Percentiles rank a stretch among this genome's conserved stretches.
Conservation (phyloP, 2,329 filamentous ascomycete species). For the Claviceps paspali region DNA sequence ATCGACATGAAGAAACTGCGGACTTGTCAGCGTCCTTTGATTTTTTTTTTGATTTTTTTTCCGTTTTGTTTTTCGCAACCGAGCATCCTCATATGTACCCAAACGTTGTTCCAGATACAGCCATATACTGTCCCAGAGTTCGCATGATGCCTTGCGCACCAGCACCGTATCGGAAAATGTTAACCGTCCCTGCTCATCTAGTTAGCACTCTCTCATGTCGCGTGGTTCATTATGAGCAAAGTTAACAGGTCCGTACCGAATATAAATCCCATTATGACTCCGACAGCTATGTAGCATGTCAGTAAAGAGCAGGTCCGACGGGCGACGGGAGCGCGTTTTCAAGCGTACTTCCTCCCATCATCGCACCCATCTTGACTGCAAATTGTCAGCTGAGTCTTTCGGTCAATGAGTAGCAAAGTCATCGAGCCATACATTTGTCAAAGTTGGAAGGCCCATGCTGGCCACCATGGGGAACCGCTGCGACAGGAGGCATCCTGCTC, state of each 20-base stretch:
- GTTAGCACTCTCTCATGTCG: background rate
- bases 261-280: constrained; percentile 93
- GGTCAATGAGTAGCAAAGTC: background rate
- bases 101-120: constrained; percentile 86
- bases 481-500: constrained; percentile 24
- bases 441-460: constrained; percentile 34
- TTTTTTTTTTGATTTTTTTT: background rate
- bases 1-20: constrained; percentile 90
- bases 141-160: constrained; percentile 88
- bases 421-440: constrained; percentile 34
- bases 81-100: constrained; percentile 46
- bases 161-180: constrained; percentile 89
- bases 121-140: constrained; percentile 92
- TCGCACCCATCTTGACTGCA: constrained; percentile 72
- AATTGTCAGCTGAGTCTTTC: constrained; percentile 1
- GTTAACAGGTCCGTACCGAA: constrained; percentile 47
- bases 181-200: constrained; percentile 64
- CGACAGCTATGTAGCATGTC: constrained; percentile 56
- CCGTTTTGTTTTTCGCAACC: too few species aligned
- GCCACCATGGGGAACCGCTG: constrained; percentile 21
- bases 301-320: constrained; percentile 11
- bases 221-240: background rate
- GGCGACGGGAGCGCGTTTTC: background rate
- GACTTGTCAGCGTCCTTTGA: constrained; percentile 9
- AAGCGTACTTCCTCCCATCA: constrained; percentile 93